phyloP scores from a whole-genome alignment of 2,329 filamentous ascomycete species.

The Fusarium abutilonis region DNA sequence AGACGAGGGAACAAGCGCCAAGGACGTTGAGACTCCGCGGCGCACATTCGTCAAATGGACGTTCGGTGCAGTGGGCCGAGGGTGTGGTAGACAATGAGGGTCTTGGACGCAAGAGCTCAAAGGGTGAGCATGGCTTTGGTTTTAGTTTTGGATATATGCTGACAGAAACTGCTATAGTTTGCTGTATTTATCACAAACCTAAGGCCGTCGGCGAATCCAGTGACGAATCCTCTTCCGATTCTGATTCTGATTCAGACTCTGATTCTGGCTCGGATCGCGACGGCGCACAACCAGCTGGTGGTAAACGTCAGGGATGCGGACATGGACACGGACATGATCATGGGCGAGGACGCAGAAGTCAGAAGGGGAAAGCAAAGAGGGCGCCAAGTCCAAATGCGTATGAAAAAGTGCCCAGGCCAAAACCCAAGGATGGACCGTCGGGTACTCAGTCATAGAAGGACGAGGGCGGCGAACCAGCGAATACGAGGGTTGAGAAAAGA shows the following conservation, averaged over 20 bases:
- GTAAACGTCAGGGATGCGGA: constrained; percentile 56
- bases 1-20: constrained; percentile 46
- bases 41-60: constrained; percentile 56
- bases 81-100: constrained; percentile 96
- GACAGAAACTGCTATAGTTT: constrained; percentile 68
- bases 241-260: constrained; percentile 63
- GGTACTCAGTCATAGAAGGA: constrained; percentile 38
- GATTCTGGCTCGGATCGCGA: constrained; percentile 49
- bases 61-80: constrained; percentile 89
- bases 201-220: constrained; percentile 85
- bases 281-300: constrained; percentile 41
- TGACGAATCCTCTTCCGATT: constrained; percentile 70
- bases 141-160: neutral
- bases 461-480: neutral
- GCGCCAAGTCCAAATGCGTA: constrained; percentile 81
- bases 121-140: constrained; percentile 67
- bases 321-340: constrained; percentile 51
- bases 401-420: constrained; percentile 72
- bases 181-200: constrained; percentile 96
- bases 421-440: constrained; percentile 47
- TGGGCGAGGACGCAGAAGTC: constrained; percentile 46
- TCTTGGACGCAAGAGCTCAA: constrained; percentile 91
- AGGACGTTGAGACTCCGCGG: constrained; percentile 64
- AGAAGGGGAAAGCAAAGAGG: constrained; percentile 53
- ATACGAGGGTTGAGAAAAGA: neutral